A percentile compares a stretch with the other conserved stretches of the same genome.
These are phyloP conservation scores for Sarcomyxa edulis DNA, from an alignment of 768 basidiomycete species.

Conservation along the genomic window DNA sequence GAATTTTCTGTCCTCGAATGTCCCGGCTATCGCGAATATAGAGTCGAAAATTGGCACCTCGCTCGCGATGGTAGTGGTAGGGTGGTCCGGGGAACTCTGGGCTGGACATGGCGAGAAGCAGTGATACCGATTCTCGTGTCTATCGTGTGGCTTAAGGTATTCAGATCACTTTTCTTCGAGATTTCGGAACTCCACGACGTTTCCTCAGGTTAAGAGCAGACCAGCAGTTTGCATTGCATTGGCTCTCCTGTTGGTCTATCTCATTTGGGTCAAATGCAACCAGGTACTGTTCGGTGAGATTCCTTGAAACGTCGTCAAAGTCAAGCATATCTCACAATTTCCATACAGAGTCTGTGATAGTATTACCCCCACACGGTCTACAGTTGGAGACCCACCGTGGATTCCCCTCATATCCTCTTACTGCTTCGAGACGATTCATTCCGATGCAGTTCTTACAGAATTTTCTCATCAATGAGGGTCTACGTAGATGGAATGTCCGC, in stretches of 20 bases:
- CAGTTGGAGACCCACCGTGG: conserved; percentile 73
- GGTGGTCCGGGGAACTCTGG: conserved; percentile 22
- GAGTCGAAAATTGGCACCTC: conserved; percentile 48
- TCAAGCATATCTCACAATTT: too few relatives aligned
- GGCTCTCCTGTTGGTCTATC: conserved; percentile 11
- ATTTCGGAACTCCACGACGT: neutral
- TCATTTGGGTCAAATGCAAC: conserved; percentile 31
- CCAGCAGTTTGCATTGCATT: conserved; percentile 7
- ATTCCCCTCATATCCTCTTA: conserved; percentile 31
- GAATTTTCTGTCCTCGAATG: conserved; percentile 45
- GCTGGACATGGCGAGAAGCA: conserved; percentile 33
- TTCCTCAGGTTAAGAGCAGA: conserved; percentile 13
- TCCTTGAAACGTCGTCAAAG: too few relatives aligned
- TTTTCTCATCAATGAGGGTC: conserved; percentile 69
- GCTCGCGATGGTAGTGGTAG: conserved; percentile 34
- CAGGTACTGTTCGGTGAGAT: conserved; percentile 45
- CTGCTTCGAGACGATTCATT: conserved; percentile 50
- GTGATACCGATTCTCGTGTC: conserved; percentile 23
- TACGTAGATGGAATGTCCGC: conserved; percentile 65
- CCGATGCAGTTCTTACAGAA: conserved; percentile 50
- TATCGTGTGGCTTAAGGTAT: conserved; percentile 27
- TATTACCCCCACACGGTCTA: conserved; percentile 63
- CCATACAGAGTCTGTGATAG: conserved; percentile 61
- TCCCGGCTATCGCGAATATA: conserved; percentile 52
- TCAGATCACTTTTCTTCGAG: neutral